Base-by-base conservation (phyloP, 1,139 yeast genomes). In the Suhomyces maxii region DNA sequence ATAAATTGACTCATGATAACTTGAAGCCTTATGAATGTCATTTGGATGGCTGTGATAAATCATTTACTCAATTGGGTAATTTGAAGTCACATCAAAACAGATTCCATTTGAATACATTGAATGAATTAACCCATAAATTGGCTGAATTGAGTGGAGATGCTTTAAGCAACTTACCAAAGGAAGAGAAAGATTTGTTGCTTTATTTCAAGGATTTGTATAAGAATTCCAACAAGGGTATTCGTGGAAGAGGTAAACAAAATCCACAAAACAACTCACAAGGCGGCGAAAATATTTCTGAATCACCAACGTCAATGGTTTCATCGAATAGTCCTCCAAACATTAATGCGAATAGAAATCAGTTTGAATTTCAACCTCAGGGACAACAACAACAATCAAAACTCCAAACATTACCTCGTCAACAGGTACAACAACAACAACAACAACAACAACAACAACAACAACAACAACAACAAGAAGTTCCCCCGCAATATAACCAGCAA, bases 41-140 rank as follows among this genome's bases (percentile, higher is more conserved):
- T 54, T 73, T 91, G 49, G 97, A 89, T 64, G 75, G 78, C 45
- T 91, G 98, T 68, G 84, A 81, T 57, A 90, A 90, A 68, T 79
- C 87, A 3, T 91, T 91, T 59, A 88, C 97, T 0, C 98, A 91
- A 68, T 73, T 90, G 55, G 97, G 97, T 3, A 91, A 91, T 63
- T 77, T 91, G 70, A 91, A 91, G 66, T 87, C 96, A 0, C 98
- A 91, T 65, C 98, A 91, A 62, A 91, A 90, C 67, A 76, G 91
- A 57, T 89, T 90, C 62, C 98, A 91, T 66, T 68, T 82, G 51
- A 81, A 80, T 13, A 83, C 95, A 0, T 75, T 91, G 54, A 81
- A 80, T 54, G 72, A 72, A 40, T 69, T 89, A 55, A 87, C 95
- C 7, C 76, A 71, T 42, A 80, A 77, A 53, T 67, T 86, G 52